These are phyloP conservation scores for Hymenoscyphus repandus DNA, from an alignment of 2,329 filamentous ascomycete genomes.

Conservation along the genomic window DNA sequence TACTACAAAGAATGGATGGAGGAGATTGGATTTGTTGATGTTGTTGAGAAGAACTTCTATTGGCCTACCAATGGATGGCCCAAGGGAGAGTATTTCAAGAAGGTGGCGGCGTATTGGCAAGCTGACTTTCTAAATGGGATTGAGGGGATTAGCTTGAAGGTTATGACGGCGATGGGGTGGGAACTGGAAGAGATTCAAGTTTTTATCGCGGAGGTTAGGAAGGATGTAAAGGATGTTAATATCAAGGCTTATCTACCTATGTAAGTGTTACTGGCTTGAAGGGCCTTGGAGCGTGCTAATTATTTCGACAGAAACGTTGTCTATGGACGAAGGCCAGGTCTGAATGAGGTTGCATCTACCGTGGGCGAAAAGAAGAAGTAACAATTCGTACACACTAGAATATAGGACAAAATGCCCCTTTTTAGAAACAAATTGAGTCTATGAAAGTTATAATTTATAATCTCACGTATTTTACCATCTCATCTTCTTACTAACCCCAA, in stretches of 20 bases:
- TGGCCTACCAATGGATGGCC: conserved; percentile 51
- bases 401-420: no score
- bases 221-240: conserved; percentile 29
- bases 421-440: no score
- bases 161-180: conserved; percentile 28
- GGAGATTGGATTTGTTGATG: conserved; percentile 49
- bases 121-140: conserved; percentile 14
- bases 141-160: conserved; percentile 22
- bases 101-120: conserved; percentile 23
- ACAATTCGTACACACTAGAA: no score
- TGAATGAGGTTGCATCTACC: background rate
- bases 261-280: conserved; percentile 7
- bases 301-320: background rate
- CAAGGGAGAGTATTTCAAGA: conserved; percentile 29
- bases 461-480: no score
- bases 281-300: background rate
- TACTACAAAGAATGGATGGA: conserved; percentile 18
- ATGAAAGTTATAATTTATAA: no score
- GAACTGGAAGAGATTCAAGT: conserved; percentile 29
- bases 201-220: conserved; percentile 29
- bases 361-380: no score
- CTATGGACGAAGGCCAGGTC: background rate
- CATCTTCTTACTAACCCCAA: no score
- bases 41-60: conserved; percentile 46
- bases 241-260: conserved; percentile 27